Conservation (phyloP, 140 eudicot genomes). For the Anethum foeniculum region DNA sequence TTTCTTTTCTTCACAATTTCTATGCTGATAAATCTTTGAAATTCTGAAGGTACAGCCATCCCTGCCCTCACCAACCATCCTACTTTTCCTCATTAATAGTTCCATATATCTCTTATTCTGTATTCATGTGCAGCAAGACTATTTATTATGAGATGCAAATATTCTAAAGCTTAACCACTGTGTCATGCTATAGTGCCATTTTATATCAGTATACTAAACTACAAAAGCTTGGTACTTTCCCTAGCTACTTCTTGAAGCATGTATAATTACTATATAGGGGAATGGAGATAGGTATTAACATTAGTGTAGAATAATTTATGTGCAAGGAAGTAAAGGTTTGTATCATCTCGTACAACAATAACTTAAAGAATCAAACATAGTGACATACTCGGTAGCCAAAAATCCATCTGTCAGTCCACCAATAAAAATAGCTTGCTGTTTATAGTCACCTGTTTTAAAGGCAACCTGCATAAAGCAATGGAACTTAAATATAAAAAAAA, state of each 20-base stretch:
- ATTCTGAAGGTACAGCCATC: neutral
- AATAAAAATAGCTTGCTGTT: slow-evolving; percentile 74
- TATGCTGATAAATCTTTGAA: neutral
- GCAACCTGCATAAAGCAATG: slow-evolving; percentile 54
- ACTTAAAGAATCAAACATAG: neutral
- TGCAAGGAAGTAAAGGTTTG: neutral
- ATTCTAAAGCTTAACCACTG: neutral
- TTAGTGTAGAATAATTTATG: neutral
- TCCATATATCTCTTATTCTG: neutral
- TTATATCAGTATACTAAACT: neutral
- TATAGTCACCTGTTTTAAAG: slow-evolving; percentile 82
- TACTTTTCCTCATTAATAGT: neutral
- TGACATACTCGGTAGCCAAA: slow-evolving; percentile 85
- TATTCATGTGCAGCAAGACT: neutral
- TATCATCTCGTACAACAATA: neutral
- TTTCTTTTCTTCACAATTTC: neutral
- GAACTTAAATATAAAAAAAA: slow-evolving; percentile 5
- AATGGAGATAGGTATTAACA: neutral
- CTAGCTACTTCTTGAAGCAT: neutral
- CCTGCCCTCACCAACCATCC: neutral
- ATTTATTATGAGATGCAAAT: neutral
- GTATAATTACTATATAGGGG: neutral
- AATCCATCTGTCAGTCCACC: slow-evolving; percentile 91
- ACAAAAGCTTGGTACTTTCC: neutral
- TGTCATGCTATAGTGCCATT: neutral